Percentiles rank a stretch among this genome's conserved stretches.
These are phyloP conservation scores for Chlorella sorokiniana DNA, from an alignment of 139 green algal species.

Conservation along the genomic window DNA sequence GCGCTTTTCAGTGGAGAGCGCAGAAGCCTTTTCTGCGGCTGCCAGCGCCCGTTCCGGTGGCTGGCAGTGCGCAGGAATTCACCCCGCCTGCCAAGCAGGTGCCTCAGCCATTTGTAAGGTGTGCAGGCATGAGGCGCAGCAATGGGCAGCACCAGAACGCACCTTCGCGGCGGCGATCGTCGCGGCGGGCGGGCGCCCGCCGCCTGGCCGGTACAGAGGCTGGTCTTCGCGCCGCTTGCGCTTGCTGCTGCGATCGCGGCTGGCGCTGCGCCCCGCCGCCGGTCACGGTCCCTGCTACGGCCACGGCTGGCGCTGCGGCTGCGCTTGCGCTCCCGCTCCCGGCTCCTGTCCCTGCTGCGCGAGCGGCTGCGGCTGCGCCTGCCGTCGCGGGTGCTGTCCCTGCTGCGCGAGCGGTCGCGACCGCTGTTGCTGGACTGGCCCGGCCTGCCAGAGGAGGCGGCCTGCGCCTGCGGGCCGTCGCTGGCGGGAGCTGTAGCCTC, in stretches of 20 bases:
- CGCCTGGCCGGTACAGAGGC: conserved; percentile 1
- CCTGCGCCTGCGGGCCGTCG: not conserved
- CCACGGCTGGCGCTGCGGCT: conserved; percentile 11
- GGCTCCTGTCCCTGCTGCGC: not conserved
- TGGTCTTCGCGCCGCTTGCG: conserved; percentile 28
- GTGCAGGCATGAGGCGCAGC: not conserved
- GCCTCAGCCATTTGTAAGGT: not conserved
- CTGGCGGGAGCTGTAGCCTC: not conserved
- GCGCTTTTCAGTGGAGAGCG: too few species aligned
- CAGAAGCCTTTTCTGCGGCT: too few species aligned
- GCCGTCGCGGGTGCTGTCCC: too few species aligned
- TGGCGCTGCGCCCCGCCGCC: too few species aligned
- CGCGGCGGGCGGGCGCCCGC: not conserved
- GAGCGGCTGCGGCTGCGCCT: too few species aligned
- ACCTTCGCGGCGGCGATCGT: conserved; percentile 24
- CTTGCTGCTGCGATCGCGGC: conserved; percentile 38
- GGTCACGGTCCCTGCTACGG: conserved; percentile 1
- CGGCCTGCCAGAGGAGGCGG: not conserved
- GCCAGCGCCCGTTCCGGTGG: too few species aligned
- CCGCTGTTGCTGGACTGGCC: not conserved
- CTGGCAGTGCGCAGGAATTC: not conserved
- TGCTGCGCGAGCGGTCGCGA: not conserved
- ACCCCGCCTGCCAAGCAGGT: not conserved
- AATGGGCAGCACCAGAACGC: not conserved
- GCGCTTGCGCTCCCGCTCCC: not conserved